A percentile compares a stretch with the other conserved stretches of the same genome.
Evolutionary conservation across 192 early-diverging fungal genomes (phyloP).

Genomic region (Borealophlyctis nickersoniae): DNA sequence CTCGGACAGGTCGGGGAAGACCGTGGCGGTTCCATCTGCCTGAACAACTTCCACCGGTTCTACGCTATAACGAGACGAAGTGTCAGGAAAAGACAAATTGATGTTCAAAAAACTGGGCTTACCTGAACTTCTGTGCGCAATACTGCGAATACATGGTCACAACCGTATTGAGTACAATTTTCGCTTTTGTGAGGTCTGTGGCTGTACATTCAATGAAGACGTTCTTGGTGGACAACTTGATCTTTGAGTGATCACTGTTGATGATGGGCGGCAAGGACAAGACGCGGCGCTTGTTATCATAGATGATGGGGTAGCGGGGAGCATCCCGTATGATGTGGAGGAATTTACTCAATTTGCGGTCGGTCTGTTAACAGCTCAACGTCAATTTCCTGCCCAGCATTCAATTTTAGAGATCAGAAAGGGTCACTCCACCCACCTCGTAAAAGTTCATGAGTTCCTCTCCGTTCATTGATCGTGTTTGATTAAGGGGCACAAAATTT

Average conservation of each 20-base stretch:
- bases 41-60: slow-evolving; percentile 90
- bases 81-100: slow-evolving; percentile 2
- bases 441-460: slow-evolving; percentile 89
- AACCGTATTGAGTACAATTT: slow-evolving; percentile 89
- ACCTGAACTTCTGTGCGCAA: slow-evolving; percentile 87
- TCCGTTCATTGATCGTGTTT: slow-evolving; percentile 81
- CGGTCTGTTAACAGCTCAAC: slow-evolving; percentile 39
- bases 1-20: slow-evolving; percentile 72
- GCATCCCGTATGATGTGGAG: slow-evolving; percentile 88
- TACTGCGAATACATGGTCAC: slow-evolving; percentile 95
- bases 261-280: slow-evolving; percentile 98
- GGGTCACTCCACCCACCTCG: slow-evolving; percentile 43
- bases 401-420: background rate
- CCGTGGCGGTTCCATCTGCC: slow-evolving; percentile 65
- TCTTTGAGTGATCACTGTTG: slow-evolving; percentile 98
- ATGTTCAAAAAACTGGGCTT: slow-evolving; percentile 31
- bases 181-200: slow-evolving; percentile 92
- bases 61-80: slow-evolving; percentile 49
- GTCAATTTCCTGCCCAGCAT: background rate
- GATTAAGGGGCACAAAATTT: slow-evolving; percentile 89
- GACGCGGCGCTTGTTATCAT: slow-evolving; percentile 77
- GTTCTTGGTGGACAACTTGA: slow-evolving; percentile 88
- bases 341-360: slow-evolving; percentile 84
- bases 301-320: slow-evolving; percentile 89
- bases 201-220: slow-evolving; percentile 98